A percentile compares a stretch with the other conserved stretches of the same genome.
phyloP scores from a whole-genome alignment of 805 yeast genomes.

The Zygoascus flipseniorum region DNA sequence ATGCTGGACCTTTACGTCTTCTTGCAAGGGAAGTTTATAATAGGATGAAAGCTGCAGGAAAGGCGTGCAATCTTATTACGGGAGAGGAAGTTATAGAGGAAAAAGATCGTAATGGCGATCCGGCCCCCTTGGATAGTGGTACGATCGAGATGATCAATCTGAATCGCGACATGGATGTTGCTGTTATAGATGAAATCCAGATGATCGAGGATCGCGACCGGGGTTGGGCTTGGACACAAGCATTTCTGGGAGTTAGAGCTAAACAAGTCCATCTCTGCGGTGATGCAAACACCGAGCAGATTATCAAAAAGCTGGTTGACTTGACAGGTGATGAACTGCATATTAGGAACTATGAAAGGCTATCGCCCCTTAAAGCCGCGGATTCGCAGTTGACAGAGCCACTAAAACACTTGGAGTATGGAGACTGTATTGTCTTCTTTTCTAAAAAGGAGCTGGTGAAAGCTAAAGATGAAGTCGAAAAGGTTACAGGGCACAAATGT shows the following conservation, averaged over 20 bases:
- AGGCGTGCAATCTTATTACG: constrained; percentile 75
- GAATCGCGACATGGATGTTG: constrained; percentile 63
- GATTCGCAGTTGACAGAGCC: constrained; percentile 25
- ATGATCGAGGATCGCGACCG: constrained; percentile 75
- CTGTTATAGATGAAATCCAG: constrained; percentile 92
- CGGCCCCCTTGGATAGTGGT: constrained; percentile 74
- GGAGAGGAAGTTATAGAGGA: constrained; percentile 90
- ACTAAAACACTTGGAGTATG: constrained; percentile 36
- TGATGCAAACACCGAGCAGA: constrained; percentile 72
- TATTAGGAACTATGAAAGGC: constrained; percentile 62
- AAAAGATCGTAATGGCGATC: constrained; percentile 54
- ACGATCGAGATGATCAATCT: constrained; percentile 91
- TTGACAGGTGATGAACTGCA: constrained; percentile 75
- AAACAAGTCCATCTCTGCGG: constrained; percentile 90
- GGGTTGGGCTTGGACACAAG: constrained; percentile 94
- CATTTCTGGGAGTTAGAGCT: constrained; percentile 77
- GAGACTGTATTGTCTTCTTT: constrained; percentile 89
- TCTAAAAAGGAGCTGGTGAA: constrained; percentile 65
- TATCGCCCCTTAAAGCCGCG: constrained; percentile 62
- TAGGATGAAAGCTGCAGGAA: constrained; percentile 55
- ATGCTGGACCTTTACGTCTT: constrained; percentile 89
- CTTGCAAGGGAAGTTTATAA: constrained; percentile 90
- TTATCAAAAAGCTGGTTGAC: constrained; percentile 49
- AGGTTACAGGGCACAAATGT: constrained; percentile 49
- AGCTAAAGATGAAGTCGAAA: constrained; percentile 62